Percentiles rank a stretch among this genome's conserved stretches.
Conservation (phyloP, 164 flowering plant genomes). For the Kingdonia uniflora region DNA sequence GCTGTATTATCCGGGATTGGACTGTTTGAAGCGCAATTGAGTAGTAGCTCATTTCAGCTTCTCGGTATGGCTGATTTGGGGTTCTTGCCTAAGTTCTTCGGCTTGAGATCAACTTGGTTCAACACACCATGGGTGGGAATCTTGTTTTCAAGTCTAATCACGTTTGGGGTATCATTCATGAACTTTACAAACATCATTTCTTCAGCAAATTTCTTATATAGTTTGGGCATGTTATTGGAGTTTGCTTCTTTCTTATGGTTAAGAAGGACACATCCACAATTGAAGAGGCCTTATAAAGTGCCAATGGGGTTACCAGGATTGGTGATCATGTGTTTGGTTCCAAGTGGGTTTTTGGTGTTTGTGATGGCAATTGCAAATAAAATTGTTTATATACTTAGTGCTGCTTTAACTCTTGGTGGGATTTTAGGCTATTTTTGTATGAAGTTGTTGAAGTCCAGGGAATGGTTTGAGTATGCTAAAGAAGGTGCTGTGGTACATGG, state of each 20-base stretch:
- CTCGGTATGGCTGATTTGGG: conserved; percentile 57
- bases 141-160: conserved; percentile 23
- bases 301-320: conserved; percentile 27
- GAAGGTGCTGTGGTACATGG: conserved; percentile 4
- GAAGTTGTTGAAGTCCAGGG: conserved; percentile 20
- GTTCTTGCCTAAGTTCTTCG: conserved; percentile 25
- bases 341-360: conserved; percentile 38
- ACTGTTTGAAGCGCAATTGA: conserved; percentile 54
- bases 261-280: conserved; percentile 28
- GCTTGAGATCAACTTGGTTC: conserved; percentile 31
- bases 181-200: conserved; percentile 36
- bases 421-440: conserved; percentile 25
- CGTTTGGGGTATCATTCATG: conserved; percentile 36
- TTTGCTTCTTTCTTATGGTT: conserved; percentile 51
- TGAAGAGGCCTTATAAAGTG: conserved; percentile 40
- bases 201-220: conserved; percentile 49
- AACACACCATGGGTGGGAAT: conserved; percentile 56
- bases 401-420: conserved; percentile 21
- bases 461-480: conserved; percentile 20
- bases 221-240: conserved; percentile 58
- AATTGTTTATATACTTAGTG: conserved; percentile 30
- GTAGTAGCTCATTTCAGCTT: conserved; percentile 42
- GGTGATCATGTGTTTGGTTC: conserved; percentile 41
- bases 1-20: conserved; percentile 42
- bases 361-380: conserved; percentile 35